Evolutionary conservation across 2,329 filamentous ascomycete species (phyloP).

Genomic region (Ceratocystis eucalypticola): DNA sequence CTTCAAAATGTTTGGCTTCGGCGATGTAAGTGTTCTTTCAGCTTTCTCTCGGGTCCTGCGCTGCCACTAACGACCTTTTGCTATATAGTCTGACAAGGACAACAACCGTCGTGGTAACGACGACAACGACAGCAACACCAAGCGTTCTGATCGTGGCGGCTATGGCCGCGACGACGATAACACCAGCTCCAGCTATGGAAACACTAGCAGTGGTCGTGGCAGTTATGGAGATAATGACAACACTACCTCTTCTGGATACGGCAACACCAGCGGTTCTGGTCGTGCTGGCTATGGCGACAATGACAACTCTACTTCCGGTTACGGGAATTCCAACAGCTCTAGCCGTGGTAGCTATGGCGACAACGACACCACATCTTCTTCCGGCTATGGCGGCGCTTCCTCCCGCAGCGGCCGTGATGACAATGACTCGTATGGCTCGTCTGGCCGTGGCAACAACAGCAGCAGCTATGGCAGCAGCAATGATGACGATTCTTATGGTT

Average conservation of each 20-base stretch:
- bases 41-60: background rate
- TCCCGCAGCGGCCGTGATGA: conserved; percentile 18
- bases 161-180: background rate
- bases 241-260: conserved; percentile 14
- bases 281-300: conserved; percentile 4
- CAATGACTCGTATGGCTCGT: conserved; percentile 14
- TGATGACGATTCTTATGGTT: background rate
- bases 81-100: conserved; percentile 8
- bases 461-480: background rate
- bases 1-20: conserved; percentile 15
- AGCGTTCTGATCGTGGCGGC: background rate
- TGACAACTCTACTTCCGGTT: conserved; percentile 17
- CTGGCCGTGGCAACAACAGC: conserved; percentile 20
- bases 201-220: background rate
- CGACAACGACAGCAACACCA: conserved; percentile 20
- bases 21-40: conserved; percentile 10
- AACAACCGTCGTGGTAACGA: conserved; percentile 17
- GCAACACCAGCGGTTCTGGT: conserved; percentile 18
- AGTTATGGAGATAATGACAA: background rate
- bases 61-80: background rate
- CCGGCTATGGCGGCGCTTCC: conserved; percentile 21
- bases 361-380: conserved; percentile 22
- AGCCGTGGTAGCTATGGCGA: conserved; percentile 20
- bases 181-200: background rate
- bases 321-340: conserved; percentile 18